These are phyloP conservation scores for Solanum habrochaites DNA, from an alignment of 257 asterid genomes.

Conservation along the genomic window DNA sequence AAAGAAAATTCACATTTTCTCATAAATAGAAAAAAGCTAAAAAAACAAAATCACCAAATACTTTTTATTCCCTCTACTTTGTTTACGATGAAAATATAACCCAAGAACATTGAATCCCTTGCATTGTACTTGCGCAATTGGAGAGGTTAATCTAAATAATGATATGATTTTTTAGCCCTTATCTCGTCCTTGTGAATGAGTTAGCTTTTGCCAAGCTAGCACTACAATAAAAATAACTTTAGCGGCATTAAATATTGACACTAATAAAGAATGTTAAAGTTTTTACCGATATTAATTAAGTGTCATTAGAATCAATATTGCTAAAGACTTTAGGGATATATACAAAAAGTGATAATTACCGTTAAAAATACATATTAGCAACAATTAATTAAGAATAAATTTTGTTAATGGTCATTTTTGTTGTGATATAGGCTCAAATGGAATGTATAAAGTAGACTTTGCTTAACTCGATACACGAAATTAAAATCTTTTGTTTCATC, in stretches of 20 bases:
- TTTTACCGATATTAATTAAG: no score
- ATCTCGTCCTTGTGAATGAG: background rate
- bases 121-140: background rate
- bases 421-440: background rate
- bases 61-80: background rate
- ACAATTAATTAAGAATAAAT: no score
- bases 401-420: accelerated
- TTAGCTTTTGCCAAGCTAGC: background rate
- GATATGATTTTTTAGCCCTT: background rate
- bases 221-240: no score
- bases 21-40: background rate
- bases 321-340: no score
- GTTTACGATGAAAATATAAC: background rate
- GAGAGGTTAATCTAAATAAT: background rate
- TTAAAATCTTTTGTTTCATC: background rate
- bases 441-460: background rate
- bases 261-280: no score
- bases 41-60: background rate
- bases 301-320: no score
- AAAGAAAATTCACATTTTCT: background rate
- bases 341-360: no score
- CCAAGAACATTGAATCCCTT: background rate
- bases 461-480: background rate
- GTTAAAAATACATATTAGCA: no score
- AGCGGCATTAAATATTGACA: no score